Evolutionary conservation across 352 stramenopile species (phyloP).

Genomic region (Phytophthora pluvialis): DNA sequence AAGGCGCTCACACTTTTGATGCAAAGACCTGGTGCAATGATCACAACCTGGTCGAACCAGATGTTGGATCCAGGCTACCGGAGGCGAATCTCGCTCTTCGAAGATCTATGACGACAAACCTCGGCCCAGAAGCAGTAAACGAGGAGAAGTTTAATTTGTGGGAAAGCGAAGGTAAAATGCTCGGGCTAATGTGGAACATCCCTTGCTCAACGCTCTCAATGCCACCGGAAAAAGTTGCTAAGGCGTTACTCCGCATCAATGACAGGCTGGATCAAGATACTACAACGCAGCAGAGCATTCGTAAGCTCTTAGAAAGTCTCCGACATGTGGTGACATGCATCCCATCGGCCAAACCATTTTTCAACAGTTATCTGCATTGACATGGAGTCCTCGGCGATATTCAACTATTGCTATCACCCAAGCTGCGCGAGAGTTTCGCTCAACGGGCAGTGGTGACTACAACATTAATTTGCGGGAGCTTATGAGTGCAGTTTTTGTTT

Average conservation of each 20-base stretch:
- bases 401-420: neutral
- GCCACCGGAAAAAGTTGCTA: conserved; percentile 8
- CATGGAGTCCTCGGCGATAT: neutral
- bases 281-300: neutral
- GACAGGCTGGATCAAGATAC: neutral
- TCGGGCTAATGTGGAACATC: conserved; percentile 15
- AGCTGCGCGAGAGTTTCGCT: neutral
- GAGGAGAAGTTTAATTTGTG: conserved; percentile 15
- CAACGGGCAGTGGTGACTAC: neutral
- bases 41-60: conserved; percentile 15
- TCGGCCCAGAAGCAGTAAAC: conserved; percentile 11
- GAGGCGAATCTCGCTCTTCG: conserved; percentile 9
- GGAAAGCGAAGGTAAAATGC: conserved; percentile 9
- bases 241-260: neutral
- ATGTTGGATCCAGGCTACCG: neutral
- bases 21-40: conserved; percentile 13
- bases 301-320: conserved; percentile 11
- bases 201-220: conserved; percentile 2
- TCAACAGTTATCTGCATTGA: conserved; percentile 2
- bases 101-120: conserved; percentile 3
- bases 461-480: conserved; percentile 28
- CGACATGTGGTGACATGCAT: conserved; percentile 14
- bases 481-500: conserved; percentile 20
- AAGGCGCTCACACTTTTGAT: conserved; percentile 1
- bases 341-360: conserved; percentile 6